Evolutionary conservation across 208 protist genomes (phyloP), one percentile per base, ranked within the genome.

Genomic region (Cochliopodium minus): DNA sequence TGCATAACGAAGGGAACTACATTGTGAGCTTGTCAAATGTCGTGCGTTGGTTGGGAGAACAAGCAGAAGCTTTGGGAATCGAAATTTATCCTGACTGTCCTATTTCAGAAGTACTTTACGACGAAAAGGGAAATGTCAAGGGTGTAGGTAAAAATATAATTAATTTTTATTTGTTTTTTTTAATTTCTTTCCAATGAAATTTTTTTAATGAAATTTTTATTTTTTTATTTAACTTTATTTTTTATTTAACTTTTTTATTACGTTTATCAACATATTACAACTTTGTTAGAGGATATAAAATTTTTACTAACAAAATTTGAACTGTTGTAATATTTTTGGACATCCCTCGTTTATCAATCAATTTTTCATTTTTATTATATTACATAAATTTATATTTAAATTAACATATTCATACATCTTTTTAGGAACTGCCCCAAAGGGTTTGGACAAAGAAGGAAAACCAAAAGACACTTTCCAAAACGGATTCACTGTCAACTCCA

Each of bases 71-170:
- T 57, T 66, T 95, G 6, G 92, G 91, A 32, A 90, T 97, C 15
- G 93, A 97, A 64, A 76, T 97, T 26, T 96, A 86, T 67, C 78
- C 91, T 0, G 90, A 88, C 15, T 93, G 90, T 39, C 76, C 88
- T 20, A 90, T 83, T 1, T 69, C 78, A 0, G 78, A 94, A 61
- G 67, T 85, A 0, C 64, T 81, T n/a, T 46, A 76, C 40, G 61
- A 73, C 43, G 70, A 71, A 7, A 48, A 57, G 20, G 69, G 57
- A 26, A 70, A 57, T 34, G 72, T 60, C 9, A 60, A 29, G 4
- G 47, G 7, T 56, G 50, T 2, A 2, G 43, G 30, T 48, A 25
- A 48, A 3, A 28, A 20, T 32, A 30, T 32, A 2, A 30, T 23
- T 46, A 5, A 42, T 42, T 20, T n/a, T n/a, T n/a, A n/a, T n/a